A percentile compares a stretch with the other conserved stretches of the same genome.
Conservation (phyloP, 2,329 filamentous ascomycete species). For the Calonectria montana region DNA sequence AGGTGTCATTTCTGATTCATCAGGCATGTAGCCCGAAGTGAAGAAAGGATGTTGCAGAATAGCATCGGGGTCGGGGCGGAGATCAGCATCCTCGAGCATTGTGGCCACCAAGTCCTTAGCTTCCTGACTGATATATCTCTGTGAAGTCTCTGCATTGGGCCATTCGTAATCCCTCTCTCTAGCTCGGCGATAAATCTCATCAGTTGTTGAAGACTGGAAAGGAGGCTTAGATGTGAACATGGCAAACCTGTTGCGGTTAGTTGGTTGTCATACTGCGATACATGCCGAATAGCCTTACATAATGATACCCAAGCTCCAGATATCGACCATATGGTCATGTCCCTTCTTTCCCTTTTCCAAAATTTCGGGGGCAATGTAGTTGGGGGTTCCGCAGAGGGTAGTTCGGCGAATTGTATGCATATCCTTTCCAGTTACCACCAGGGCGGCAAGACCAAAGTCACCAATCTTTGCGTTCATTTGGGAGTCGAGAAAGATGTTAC, state of each 20-base stretch:
- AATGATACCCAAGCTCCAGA: constrained; percentile 98
- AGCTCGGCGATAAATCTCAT: constrained; percentile 84
- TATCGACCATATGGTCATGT: constrained; percentile 97
- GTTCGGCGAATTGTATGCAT: constrained; percentile 86
- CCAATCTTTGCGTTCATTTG: constrained; percentile 99
- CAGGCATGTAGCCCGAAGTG: constrained; percentile 78
- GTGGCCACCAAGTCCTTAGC: constrained; percentile 82
- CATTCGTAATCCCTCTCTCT: constrained; percentile 82
- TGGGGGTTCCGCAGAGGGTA: constrained; percentile 95
- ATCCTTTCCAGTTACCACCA: constrained; percentile 91
- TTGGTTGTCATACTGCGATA: constrained; percentile 16
- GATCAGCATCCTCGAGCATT: constrained; percentile 80
- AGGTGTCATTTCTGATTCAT: constrained; percentile 66
- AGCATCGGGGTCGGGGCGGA: constrained; percentile 78
- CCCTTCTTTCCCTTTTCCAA: constrained; percentile 93
- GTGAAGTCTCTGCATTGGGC: constrained; percentile 74
- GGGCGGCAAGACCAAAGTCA: constrained; percentile 93
- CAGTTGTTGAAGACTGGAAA: constrained; percentile 91
- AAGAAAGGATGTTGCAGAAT: constrained; percentile 88
- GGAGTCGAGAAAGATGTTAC: constrained; percentile 94
- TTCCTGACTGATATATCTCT: constrained; percentile 78
- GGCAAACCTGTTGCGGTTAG: constrained; percentile 73
- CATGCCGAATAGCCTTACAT: constrained; percentile 69
- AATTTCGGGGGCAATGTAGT: constrained; percentile 98
- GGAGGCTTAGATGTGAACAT: constrained; percentile 97